Evolutionary conservation across 2,329 filamentous ascomycete genomes (phyloP).

Genomic region (Ascocoryne sarcoides): DNA sequence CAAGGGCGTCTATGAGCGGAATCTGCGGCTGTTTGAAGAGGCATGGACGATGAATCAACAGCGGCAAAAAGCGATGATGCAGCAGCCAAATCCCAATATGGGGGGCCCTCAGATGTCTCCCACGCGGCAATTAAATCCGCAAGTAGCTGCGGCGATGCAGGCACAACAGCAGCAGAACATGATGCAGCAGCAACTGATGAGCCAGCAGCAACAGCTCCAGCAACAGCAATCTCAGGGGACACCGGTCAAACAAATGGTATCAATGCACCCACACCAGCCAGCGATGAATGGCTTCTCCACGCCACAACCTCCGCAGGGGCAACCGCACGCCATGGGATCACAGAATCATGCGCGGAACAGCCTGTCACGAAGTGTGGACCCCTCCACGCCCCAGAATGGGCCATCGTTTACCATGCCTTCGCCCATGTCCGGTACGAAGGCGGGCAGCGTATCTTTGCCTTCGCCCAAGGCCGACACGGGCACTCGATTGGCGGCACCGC

Average conservation of each 20-base stretch:
- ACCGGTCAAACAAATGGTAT: constrained; percentile 38
- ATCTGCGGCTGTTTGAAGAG: constrained; percentile 69
- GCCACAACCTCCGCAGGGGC: constrained; percentile 35
- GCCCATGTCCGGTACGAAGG: constrained; percentile 31
- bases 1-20: constrained; percentile 64
- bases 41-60: constrained; percentile 49
- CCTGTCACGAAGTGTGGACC: constrained; percentile 43
- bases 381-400: constrained; percentile 26
- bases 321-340: constrained; percentile 30
- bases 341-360: constrained; percentile 41
- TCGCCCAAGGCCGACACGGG: constrained; percentile 23
- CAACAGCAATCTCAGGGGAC: constrained; percentile 36
- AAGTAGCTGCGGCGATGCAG: constrained; percentile 34
- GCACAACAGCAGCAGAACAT: constrained; percentile 49
- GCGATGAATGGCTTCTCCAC: constrained; percentile 42
- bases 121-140: constrained; percentile 33
- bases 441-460: constrained; percentile 17
- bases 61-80: constrained; percentile 31
- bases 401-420: constrained; percentile 39
- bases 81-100: constrained; percentile 21
- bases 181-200: constrained; percentile 36
- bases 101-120: constrained; percentile 34
- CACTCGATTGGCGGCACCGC: constrained; percentile 3
- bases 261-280: constrained; percentile 37
- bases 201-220: constrained; percentile 35